phyloP scores from a whole-genome alignment of 371 early-diverging fungal species.

The Rhizopus stolonifer region DNA sequence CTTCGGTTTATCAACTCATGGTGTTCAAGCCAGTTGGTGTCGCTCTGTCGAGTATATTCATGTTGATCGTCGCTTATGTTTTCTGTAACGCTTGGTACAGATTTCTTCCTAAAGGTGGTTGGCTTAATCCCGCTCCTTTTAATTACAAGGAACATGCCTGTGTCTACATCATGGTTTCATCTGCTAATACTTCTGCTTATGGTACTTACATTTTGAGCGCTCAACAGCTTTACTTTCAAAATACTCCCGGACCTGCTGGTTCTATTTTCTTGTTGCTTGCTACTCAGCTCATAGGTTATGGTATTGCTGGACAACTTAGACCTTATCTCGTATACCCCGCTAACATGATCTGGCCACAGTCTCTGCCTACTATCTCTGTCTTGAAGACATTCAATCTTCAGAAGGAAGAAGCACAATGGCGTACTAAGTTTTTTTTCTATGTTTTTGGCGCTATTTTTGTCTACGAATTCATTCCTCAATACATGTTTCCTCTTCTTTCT shows the following conservation, averaged over 20 bases:
- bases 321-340: conserved; percentile 80
- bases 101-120: conserved; percentile 25
- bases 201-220: conserved; percentile 56
- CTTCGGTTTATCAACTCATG: conserved; percentile 44
- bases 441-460: conserved; percentile 39
- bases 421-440: conserved; percentile 56
- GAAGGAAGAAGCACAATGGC: conserved; percentile 60
- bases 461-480: conserved; percentile 50
- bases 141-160: conserved; percentile 46
- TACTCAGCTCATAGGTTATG: conserved; percentile 81
- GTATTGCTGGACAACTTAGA: conserved; percentile 79
- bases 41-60: conserved; percentile 39
- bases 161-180: conserved; percentile 39
- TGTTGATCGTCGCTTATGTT: conserved; percentile 45
- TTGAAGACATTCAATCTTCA: conserved; percentile 70
- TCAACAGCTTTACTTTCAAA: conserved; percentile 51
- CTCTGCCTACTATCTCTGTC: conserved; percentile 73
- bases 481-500: conserved; percentile 46
- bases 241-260: conserved; percentile 45
- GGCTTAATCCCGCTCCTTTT: conserved; percentile 49
- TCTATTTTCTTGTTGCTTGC: conserved; percentile 55
- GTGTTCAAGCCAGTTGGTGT: conserved; percentile 43
- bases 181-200: conserved; percentile 44
- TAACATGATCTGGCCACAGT: conserved; percentile 87
- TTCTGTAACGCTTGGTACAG: conserved; percentile 34